These are phyloP conservation scores for Apiotrichum laibachii DNA, from an alignment of 1,284 basidiomycete species.

Conservation along the genomic window DNA sequence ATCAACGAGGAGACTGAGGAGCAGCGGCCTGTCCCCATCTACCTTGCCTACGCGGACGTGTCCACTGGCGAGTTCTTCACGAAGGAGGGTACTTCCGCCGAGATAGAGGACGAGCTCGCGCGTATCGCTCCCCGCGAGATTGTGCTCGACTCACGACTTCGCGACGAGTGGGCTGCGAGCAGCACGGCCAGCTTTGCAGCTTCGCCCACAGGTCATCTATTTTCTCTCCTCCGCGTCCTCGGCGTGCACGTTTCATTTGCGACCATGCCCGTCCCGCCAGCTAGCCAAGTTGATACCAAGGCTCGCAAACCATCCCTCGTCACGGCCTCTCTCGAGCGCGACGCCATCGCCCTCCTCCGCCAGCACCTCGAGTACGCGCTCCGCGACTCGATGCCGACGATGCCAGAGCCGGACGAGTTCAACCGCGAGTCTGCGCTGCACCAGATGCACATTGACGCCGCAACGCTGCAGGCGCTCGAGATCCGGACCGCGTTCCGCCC, in stretches of 20 bases:
- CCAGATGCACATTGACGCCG: constrained; percentile 84
- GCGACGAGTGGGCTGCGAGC: constrained; percentile 29
- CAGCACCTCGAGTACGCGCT: constrained; percentile 68
- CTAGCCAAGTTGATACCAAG: background rate
- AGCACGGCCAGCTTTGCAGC: constrained; percentile 1
- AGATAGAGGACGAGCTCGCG: constrained; percentile 75
- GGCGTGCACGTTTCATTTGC: constrained; percentile 45
- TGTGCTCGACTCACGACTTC: constrained; percentile 62
- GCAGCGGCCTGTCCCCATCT: constrained; percentile 48
- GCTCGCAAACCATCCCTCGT: background rate
- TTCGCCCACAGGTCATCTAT: background rate
- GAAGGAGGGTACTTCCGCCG: constrained; percentile 59
- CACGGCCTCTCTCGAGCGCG: constrained; percentile 5
- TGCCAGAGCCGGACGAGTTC: constrained; percentile 55
- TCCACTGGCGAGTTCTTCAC: constrained; percentile 92
- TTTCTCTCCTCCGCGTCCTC: constrained; percentile 30
- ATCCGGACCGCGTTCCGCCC: constrained; percentile 74
- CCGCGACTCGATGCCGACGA: constrained; percentile 71
- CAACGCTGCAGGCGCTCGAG: constrained; percentile 85
- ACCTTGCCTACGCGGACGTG: constrained; percentile 87
- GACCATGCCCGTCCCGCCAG: constrained; percentile 9
- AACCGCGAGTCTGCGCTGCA: constrained; percentile 59
- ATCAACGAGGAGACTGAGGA: background rate
- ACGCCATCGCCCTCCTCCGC: constrained; percentile 66
- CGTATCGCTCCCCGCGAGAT: constrained; percentile 79